phyloP scores from a whole-genome alignment of 208 protist genomes.

The Kentomonas sorsogonicus region DNA sequence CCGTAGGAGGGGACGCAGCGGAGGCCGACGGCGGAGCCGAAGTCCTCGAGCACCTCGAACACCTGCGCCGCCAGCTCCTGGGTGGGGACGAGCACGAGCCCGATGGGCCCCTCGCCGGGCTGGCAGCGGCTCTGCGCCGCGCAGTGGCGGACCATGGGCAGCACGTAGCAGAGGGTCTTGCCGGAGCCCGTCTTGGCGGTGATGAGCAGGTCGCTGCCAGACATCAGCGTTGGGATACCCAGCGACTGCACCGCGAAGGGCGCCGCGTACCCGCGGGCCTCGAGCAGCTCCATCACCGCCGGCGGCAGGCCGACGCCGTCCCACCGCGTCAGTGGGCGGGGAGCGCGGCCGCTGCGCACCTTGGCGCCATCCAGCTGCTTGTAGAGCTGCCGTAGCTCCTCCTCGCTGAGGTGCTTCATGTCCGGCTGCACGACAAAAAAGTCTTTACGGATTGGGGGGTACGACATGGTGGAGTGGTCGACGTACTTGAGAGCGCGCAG shows the following conservation, averaged over 20 bases:
- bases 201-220: constrained; percentile 84
- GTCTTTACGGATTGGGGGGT: constrained; percentile 60
- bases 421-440: constrained; percentile 83
- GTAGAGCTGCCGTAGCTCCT: constrained; percentile 53
- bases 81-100: constrained; percentile 90
- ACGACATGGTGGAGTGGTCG: constrained; percentile 56
- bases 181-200: constrained; percentile 93
- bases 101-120: constrained; percentile 84
- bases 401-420: constrained; percentile 44
- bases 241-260: constrained; percentile 89
- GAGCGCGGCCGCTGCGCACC: constrained; percentile 37
- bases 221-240: constrained; percentile 76
- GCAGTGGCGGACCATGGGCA: constrained; percentile 90
- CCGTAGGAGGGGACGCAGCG: constrained; percentile 72
- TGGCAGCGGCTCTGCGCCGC: constrained; percentile 70
- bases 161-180: constrained; percentile 91
- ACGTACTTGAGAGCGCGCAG: constrained; percentile 70
- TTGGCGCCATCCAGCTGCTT: constrained; percentile 81
- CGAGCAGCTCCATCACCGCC: constrained; percentile 51
- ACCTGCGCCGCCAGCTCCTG: constrained; percentile 92
- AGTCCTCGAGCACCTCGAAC: constrained; percentile 51
- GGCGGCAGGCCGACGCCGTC: constrained; percentile 74
- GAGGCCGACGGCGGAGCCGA: constrained; percentile 49
- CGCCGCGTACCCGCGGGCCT: constrained; percentile 35
- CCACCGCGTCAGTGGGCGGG: constrained; percentile 78